Percentiles rank a stretch among this genome's conserved stretches.
Conservation (phyloP, 768 basidiomycete species). For the Podaxis rugospora region DNA sequence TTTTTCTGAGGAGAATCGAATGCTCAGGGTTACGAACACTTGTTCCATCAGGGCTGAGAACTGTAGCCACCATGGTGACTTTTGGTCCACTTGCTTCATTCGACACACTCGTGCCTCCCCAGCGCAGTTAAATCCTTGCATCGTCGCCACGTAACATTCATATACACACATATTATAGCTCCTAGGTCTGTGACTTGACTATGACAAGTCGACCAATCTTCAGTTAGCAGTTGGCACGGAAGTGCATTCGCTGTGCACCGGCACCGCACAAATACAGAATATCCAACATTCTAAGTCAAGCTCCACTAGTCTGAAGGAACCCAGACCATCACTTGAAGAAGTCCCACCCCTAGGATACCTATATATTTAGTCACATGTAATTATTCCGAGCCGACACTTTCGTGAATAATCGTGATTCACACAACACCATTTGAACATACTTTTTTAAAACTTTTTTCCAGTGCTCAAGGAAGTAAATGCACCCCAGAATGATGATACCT, state of each 20-base stretch:
- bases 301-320: neutral
- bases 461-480: neutral
- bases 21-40: too few species aligned
- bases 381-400: neutral
- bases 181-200: too few species aligned
- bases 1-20: too few species aligned
- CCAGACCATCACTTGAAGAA: neutral
- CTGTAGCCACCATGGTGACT: too few species aligned
- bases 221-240: neutral
- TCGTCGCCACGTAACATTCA: too few species aligned
- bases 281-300: neutral
- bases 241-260: neutral
- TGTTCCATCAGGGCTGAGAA: too few species aligned
- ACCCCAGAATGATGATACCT: neutral
- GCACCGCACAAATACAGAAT: neutral
- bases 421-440: neutral
- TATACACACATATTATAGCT: too few species aligned
- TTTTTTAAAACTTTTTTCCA: neutral
- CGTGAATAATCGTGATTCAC: neutral
- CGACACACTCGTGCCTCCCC: too few species aligned
- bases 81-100: too few species aligned
- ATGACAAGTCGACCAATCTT: neutral
- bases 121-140: too few species aligned
- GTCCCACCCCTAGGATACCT: too few species aligned
- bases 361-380: too few species aligned